Evolutionary conservation across 2,329 filamentous ascomycete species (phyloP), one percentile per base, ranked within the genome.

Genomic region (Aspergillus piperis): DNA sequence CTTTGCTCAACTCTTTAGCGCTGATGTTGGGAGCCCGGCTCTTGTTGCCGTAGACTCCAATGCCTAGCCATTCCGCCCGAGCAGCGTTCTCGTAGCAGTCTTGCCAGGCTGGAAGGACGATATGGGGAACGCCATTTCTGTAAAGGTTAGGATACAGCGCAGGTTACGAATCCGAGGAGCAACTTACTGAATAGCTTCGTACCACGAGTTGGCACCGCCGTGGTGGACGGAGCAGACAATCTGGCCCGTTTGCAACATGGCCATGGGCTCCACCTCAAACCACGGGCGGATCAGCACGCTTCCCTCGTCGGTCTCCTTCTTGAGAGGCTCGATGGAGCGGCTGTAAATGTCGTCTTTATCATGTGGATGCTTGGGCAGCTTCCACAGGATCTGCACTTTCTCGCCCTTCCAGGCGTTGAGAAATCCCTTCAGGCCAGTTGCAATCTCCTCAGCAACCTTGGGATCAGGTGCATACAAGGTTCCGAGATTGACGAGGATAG

Each of bases 401-500:
- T 41, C 38, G 2, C 60, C 70, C 42, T 58, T 67, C 27, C 68
- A 66, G 0, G 58, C 52, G 7, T 77, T 68, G 0, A 84, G 67
- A 2, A 80, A 69, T 0, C 67, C 62, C 8, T 69, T 70, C 2
- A 84, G 39, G 0, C 76, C 77, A 0, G 44, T 50, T 0, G 78
- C 77, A 32, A 84, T 74, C 32, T 80, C 76, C 7, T 70, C 51
- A 0, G 77, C 78, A 50, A 78, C 72, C 0, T 71, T 66, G 3
- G 74, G 67, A 0, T 70, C 66, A 3, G 74, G 66, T 0, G 64
- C 66, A 50, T 72, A 68, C 3, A 77, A 71, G 0, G 80, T 80
- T 0, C 83, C 83, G 1, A 84, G 68, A 60, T 81, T 83, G 36
- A 84, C 73, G n/a, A 82, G 74, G 0, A 85, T 68, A 0, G 81